Percentiles rank a stretch among this genome's conserved stretches.
Conservation (phyloP, 176 grass and related monocot genomes). For the Cenchrus fungigraminus region DNA sequence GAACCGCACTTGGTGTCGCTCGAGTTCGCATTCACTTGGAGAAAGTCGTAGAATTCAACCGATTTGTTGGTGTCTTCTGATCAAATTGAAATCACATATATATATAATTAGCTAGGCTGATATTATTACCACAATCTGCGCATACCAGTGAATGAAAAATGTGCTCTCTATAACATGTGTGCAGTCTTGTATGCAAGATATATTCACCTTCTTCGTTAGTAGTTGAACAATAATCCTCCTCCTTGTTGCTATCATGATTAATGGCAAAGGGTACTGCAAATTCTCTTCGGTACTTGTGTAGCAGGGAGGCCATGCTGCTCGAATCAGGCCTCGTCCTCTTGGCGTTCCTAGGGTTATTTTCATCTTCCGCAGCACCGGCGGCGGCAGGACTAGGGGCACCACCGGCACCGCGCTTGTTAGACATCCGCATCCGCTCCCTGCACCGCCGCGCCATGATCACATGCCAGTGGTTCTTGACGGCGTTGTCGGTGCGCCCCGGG, state of each 20-base stretch:
- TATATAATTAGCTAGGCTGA: background rate
- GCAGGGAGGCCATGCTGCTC: conserved; percentile 52
- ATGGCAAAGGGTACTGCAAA: conserved; percentile 41
- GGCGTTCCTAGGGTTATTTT: conserved; percentile 14
- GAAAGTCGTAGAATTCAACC: conserved; percentile 87
- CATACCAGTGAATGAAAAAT: conserved; percentile 9
- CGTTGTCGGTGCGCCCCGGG: conserved; percentile 96
- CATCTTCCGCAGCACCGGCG: background rate
- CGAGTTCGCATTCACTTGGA: conserved; percentile 79
- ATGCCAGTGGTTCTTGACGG: conserved; percentile 99
- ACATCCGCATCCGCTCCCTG: conserved; percentile 53
- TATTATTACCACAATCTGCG: background rate
- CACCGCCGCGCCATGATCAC: conserved; percentile 88
- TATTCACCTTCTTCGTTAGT: conserved; percentile 69
- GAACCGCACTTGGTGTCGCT: conserved; percentile 82
- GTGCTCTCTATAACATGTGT: background rate
- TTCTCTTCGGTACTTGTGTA: conserved; percentile 67
- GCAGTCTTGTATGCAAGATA: background rate
- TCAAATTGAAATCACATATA: background rate
- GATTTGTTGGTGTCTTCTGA: conserved; percentile 63
- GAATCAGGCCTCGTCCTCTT: conserved; percentile 16
- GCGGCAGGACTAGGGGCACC: background rate
- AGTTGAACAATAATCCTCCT: conserved; percentile 48
- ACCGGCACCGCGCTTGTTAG: background rate
- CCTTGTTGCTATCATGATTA: conserved; percentile 45